Conservation (phyloP, 2,329 filamentous ascomycete species). For the Parastagonospora avenae region DNA sequence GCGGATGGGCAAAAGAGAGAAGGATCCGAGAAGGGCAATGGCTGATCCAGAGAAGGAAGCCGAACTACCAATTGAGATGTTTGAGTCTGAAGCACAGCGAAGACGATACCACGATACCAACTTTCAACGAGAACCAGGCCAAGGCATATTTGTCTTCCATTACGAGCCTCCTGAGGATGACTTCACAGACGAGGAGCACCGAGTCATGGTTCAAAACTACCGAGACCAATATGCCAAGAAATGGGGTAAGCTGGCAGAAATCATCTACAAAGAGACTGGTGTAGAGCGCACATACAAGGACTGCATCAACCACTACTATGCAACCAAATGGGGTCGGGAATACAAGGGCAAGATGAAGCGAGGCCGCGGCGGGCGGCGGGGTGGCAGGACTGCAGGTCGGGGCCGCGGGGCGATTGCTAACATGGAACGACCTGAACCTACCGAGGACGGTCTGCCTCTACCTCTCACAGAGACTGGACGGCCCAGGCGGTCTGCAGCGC, state of each 20-base stretch:
- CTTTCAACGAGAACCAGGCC: slow-evolving; percentile 67
- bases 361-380: slow-evolving; percentile 31
- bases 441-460: slow-evolving; percentile 46
- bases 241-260: slow-evolving; percentile 77
- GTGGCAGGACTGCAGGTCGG: slow-evolving; percentile 48
- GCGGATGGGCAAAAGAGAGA: slow-evolving; percentile 67
- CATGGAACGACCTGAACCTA: slow-evolving; percentile 46
- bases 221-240: slow-evolving; percentile 75
- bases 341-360: slow-evolving; percentile 72
- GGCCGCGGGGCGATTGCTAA: slow-evolving; percentile 65
- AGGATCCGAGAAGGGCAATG: slow-evolving; percentile 67
- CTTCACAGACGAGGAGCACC: slow-evolving; percentile 73
- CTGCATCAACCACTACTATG: slow-evolving; percentile 86
- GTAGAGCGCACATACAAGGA: slow-evolving; percentile 73
- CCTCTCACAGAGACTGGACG: slow-evolving; percentile 55
- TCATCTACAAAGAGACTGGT: slow-evolving; percentile 53
- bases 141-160: slow-evolving; percentile 72
- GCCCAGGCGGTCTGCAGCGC: slow-evolving; percentile 63
- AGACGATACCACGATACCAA: slow-evolving; percentile 69
- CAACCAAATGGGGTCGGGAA: slow-evolving; percentile 74
- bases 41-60: slow-evolving; percentile 80
- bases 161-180: slow-evolving; percentile 75
- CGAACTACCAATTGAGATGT: slow-evolving; percentile 72
- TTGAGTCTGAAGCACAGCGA: slow-evolving; percentile 63
- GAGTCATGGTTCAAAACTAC: slow-evolving; percentile 74